phyloP scores from a whole-genome alignment of 2,329 filamentous ascomycete species.

The Colletotrichum tropicale region DNA sequence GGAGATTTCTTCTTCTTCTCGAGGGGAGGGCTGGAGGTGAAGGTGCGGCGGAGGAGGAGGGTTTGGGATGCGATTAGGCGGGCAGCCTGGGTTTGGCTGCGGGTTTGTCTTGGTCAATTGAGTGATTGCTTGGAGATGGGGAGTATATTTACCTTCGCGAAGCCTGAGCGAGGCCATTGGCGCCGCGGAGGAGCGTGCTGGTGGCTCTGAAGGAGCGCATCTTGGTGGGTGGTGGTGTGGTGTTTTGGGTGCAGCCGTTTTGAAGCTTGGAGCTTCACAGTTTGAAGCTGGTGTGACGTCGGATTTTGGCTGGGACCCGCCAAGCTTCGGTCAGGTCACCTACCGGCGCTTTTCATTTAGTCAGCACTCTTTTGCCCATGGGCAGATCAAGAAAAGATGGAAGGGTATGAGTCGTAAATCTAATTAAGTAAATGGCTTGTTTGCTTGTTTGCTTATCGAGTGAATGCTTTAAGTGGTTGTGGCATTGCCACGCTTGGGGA shows the following conservation, averaged over 20 bases:
- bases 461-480: background rate
- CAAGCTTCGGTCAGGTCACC: background rate
- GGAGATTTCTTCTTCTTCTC: constrained; percentile 42
- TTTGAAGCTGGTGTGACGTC: background rate
- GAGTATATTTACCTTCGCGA: background rate
- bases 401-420: background rate
- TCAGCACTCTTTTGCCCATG: background rate
- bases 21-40: constrained; percentile 31
- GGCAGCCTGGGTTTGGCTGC: background rate
- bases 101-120: background rate
- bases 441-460: background rate
- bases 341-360: background rate
- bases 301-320: background rate
- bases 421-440: background rate
- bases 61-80: constrained; percentile 1
- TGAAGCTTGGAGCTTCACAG: background rate
- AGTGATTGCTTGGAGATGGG: background rate
- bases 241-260: background rate
- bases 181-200: background rate
- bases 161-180: constrained; percentile 14
- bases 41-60: constrained; percentile 24
- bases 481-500: background rate
- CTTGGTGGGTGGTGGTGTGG: background rate
- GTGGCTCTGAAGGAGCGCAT: background rate
- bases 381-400: background rate